phyloP scores from a whole-genome alignment of 75 land plant genomes.

The Larix kaempferi region DNA sequence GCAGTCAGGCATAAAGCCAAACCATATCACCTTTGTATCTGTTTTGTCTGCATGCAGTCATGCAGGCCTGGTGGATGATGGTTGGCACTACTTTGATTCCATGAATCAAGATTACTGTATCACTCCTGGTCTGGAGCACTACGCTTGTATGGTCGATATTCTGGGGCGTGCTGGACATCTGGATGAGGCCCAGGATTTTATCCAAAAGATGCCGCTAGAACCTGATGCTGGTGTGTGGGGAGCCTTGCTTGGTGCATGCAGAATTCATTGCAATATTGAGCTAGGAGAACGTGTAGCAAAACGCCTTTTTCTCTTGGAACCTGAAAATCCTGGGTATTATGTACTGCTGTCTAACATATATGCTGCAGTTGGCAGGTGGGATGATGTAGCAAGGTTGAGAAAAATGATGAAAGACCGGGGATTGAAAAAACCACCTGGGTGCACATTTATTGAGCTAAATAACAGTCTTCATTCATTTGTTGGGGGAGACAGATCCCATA shows the following conservation, averaged over 20 bases:
- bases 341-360: conserved; percentile 31
- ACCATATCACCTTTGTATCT: conserved; percentile 27
- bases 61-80: conserved; percentile 39
- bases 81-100: conserved; percentile 28
- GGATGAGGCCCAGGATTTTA: conserved; percentile 28
- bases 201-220: conserved; percentile 30
- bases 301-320: conserved; percentile 27
- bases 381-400: conserved; percentile 30
- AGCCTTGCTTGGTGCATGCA: conserved; percentile 40
- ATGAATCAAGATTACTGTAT: conserved; percentile 36
- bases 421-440: conserved; percentile 25
- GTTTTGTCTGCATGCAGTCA: conserved; percentile 48
- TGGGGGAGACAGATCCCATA: conserved; percentile 5
- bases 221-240: conserved; percentile 34
- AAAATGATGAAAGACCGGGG: background rate
- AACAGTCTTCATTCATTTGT: conserved; percentile 16
- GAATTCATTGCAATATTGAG: conserved; percentile 20
- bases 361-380: conserved; percentile 30
- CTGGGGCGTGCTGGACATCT: conserved; percentile 39
- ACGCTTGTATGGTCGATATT: conserved; percentile 47
- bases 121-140: conserved; percentile 30
- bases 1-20: conserved; percentile 27
- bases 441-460: conserved; percentile 43
- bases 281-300: conserved; percentile 28
- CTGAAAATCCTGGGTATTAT: conserved; percentile 28